A percentile compares a stretch with the other conserved stretches of the same genome.
phyloP scores from a whole-genome alignment of 106 monocot genomes.

The Allium sativum region DNA sequence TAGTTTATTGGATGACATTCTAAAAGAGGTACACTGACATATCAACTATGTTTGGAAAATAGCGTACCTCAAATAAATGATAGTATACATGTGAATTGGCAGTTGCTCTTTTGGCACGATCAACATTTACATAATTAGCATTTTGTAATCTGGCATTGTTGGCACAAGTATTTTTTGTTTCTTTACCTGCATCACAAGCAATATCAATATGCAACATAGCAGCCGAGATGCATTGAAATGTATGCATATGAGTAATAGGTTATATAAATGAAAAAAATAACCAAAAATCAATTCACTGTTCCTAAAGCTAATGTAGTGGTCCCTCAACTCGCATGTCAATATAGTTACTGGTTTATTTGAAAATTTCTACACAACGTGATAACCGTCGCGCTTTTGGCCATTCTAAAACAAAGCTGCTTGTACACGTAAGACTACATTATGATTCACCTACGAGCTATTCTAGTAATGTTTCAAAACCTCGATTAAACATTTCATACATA shows the following conservation, averaged over 20 bases:
- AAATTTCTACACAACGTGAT: no score
- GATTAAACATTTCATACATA: neutral
- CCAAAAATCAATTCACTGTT: neutral
- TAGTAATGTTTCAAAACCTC: neutral
- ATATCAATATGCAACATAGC: neutral
- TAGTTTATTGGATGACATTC: no score
- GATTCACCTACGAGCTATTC: neutral
- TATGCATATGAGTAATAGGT: neutral
- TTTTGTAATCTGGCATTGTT: constrained; percentile 11
- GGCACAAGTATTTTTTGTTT: constrained; percentile 11
- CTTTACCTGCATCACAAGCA: constrained; percentile 25
- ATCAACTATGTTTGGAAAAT: constrained; percentile 4
- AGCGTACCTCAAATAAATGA: constrained; percentile 23
- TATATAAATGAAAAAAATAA: neutral
- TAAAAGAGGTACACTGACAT: neutral
- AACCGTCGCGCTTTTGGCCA: no score
- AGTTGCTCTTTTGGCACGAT: constrained; percentile 18
- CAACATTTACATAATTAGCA: constrained; percentile 6
- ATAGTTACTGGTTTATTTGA: no score
- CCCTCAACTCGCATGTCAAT: no score
- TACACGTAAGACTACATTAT: neutral
- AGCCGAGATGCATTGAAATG: neutral
- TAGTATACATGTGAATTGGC: constrained; percentile 30
- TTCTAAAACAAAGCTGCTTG: no score
- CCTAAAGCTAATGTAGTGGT: neutral